Base-by-base conservation (phyloP, 495 filamentous ascomycete genomes). In the Neurospora intermedia region DNA sequence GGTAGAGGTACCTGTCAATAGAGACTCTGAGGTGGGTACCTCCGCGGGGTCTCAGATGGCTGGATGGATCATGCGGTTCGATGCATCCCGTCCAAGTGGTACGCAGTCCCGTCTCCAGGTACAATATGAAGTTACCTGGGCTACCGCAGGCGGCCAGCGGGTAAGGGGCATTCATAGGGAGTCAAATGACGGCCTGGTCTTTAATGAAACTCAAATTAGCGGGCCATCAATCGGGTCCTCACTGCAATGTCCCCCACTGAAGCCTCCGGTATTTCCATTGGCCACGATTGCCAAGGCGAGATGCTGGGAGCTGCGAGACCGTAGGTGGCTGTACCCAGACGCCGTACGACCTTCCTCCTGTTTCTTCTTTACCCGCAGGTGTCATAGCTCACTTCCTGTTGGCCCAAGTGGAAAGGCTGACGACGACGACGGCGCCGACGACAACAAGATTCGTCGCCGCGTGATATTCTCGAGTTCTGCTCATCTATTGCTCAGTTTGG, bases 371-470 rank as follows among this genome's bases (percentile, higher is more conserved):
- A 35, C 35, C 54, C 27, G 4, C 54, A 66, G 54, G 54, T 66
- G 54, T 66, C 27, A 66, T 66, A 66, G 54, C 54, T 66, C 54
- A 66, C 54, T 66, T 66, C 54, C 15, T 66, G 54, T 72, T 72
- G 46, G 71, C 8, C 45, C 31, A 72, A 72, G 71, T 59, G 69
- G 73, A 73, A 71, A 69, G 71, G 76, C 73, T 77, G 76, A 77
- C 76, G 76, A 77, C 76, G 73, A 73, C 39, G 35, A 5, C 35
- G 35, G 0, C 48, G 69, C 15, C 70, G 71, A 59, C 54, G 54
- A 66, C 27, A 6, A 35, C 27, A 38, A 66, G 15, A 62, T 13
- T 23, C 11, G 54, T 62, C 27, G 54, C 27, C 54, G 54, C 27
- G 54, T 35, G 54, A 66, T 66, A 66, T 35, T 66, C 54, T 18